These are phyloP conservation scores for Lecanicillium sp. DNA, from an alignment of 2,329 filamentous ascomycete genomes.

Conservation along the genomic window DNA sequence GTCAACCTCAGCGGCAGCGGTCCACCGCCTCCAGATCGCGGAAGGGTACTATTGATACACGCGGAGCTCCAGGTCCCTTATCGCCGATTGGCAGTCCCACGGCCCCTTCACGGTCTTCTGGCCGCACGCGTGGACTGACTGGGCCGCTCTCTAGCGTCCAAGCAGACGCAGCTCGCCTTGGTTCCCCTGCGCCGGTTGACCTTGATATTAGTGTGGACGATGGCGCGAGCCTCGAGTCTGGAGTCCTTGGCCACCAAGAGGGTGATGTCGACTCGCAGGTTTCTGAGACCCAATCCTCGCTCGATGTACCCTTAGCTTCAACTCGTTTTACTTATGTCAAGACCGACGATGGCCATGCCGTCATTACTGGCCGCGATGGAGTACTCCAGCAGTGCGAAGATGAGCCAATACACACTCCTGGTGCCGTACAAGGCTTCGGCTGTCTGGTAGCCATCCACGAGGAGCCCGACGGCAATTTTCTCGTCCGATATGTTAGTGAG, in stretches of 20 bases:
- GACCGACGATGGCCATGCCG: slow-evolving; percentile 70
- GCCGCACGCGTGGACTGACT: slow-evolving; percentile 11
- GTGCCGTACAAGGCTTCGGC: slow-evolving; percentile 74
- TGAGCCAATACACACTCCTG: slow-evolving; percentile 83
- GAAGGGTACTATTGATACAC: no score
- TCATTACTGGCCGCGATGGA: slow-evolving; percentile 73
- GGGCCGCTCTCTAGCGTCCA: slow-evolving; percentile 38
- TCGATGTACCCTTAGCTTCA: slow-evolving; percentile 49
- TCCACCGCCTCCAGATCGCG: slow-evolving; percentile 10
- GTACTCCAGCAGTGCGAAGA: slow-evolving; percentile 78
- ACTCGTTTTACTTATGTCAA: slow-evolving; percentile 71
- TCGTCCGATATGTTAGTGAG: slow-evolving; percentile 71
- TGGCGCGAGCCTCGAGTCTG: slow-evolving; percentile 22
- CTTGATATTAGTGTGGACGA: slow-evolving; percentile 25
- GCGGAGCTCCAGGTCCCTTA: no score
- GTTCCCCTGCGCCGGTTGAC: slow-evolving; percentile 24
- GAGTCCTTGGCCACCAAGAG: slow-evolving; percentile 6
- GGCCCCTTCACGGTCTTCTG: not conserved
- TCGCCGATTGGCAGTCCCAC: not conserved
- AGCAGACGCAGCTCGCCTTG: slow-evolving; percentile 32
- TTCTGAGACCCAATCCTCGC: slow-evolving; percentile 15
- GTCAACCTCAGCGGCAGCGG: slow-evolving; percentile 25
- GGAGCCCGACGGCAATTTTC: slow-evolving; percentile 57
- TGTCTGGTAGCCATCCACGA: slow-evolving; percentile 68
- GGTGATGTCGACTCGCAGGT: slow-evolving; percentile 9